phyloP scores from a whole-genome alignment of 768 basidiomycete genomes.

The Grammothele lineata region DNA sequence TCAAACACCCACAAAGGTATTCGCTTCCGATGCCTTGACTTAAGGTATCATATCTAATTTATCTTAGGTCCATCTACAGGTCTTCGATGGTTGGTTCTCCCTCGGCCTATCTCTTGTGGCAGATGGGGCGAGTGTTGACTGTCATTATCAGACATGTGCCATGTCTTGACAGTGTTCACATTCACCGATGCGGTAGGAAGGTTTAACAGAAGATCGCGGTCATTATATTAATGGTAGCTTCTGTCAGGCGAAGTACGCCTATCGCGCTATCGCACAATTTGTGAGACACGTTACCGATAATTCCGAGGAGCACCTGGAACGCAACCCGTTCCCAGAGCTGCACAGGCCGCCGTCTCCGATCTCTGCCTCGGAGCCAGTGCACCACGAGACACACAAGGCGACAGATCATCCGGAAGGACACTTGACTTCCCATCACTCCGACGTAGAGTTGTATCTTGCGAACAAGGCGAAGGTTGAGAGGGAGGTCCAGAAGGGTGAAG shows the following conservation, averaged over 20 bases:
- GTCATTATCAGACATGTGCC: conserved; percentile 52
- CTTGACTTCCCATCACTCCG: conserved; percentile 16
- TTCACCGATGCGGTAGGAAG: conserved; percentile 52
- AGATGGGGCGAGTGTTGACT: no score
- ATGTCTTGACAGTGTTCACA: conserved; percentile 70
- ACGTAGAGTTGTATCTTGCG: conserved; percentile 26
- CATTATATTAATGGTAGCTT: neutral
- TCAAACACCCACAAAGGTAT: conserved; percentile 48
- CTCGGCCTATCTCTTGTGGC: no score
- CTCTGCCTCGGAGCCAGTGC: conserved; percentile 18
- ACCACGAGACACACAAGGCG: no score
- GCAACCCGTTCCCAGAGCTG: conserved; percentile 45
- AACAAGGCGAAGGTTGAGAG: conserved; percentile 27
- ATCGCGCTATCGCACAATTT: conserved; percentile 55
- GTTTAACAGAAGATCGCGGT: no score
- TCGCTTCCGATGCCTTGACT: no score
- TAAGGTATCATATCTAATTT: no score
- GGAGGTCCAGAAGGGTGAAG: conserved; percentile 25
- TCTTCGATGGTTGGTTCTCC: conserved; percentile 70
- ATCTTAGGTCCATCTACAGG: conserved; percentile 68
- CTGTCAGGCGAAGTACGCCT: conserved; percentile 53
- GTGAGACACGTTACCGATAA: conserved; percentile 47
- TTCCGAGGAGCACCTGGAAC: conserved; percentile 32
- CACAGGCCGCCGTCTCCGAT: conserved; percentile 28
- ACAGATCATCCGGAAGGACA: no score